These are phyloP conservation scores for Olyra latifolia DNA, from an alignment of 176 grass and related monocot species.

Conservation along the genomic window DNA sequence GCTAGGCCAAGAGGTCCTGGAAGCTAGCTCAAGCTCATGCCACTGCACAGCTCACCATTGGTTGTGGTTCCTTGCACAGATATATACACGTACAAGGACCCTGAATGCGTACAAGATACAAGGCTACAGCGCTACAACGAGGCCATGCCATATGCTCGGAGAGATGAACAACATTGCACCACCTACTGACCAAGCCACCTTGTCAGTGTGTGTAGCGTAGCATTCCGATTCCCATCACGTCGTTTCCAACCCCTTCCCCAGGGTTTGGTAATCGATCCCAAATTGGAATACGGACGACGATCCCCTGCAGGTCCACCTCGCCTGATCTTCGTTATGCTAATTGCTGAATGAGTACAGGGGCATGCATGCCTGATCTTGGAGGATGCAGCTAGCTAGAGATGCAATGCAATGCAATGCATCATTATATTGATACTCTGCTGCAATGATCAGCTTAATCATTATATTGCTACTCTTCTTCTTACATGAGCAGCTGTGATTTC, in stretches of 20 bases:
- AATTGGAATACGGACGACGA: neutral
- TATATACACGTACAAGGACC: neutral
- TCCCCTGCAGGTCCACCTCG: neutral
- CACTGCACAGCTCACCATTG: slow-evolving; percentile 44
- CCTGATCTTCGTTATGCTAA: neutral
- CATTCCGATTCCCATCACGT: neutral
- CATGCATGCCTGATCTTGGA: too few species aligned
- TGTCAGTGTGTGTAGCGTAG: too few species aligned
- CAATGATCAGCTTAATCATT: too few species aligned
- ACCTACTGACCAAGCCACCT: neutral
- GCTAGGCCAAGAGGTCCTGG: neutral
- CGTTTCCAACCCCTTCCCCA: neutral
- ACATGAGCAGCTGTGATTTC: neutral
- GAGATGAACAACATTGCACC: neutral
- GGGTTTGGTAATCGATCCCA: neutral
- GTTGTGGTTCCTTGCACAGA: neutral
- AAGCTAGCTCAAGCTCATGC: neutral
- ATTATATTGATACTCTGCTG: too few species aligned
- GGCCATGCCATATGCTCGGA: neutral
- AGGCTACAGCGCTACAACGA: neutral
- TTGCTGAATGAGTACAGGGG: neutral
- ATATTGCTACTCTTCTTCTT: too few species aligned
- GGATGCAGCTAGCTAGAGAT: too few species aligned
- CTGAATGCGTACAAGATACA: neutral
- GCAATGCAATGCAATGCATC: neutral